Evolutionary conservation across 306 rosid species (phyloP).

Genomic region (Dryas alaskensis): DNA sequence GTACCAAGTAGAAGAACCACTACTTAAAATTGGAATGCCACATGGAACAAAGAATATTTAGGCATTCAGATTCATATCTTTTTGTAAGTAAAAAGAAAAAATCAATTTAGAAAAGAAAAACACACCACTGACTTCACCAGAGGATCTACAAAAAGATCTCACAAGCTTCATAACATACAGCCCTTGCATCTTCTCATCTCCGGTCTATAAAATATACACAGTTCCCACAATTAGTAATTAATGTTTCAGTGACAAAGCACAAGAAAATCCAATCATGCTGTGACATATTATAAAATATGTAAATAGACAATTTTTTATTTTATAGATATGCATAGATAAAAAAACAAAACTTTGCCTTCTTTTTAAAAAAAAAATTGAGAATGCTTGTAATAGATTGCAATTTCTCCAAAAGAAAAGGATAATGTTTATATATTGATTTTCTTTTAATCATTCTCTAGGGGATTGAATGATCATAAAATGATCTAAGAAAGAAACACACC

Average conservation of each 20-base stretch:
- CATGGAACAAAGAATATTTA: no score
- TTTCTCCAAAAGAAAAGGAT: background rate
- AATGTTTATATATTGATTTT: background rate
- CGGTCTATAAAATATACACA: conserved; percentile 46
- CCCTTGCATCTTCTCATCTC: conserved; percentile 80
- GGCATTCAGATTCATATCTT: background rate
- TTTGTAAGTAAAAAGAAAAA: background rate
- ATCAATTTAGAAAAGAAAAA: conserved; percentile 24
- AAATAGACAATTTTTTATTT: background rate
- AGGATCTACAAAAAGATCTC: conserved; percentile 80
- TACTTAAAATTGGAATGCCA: no score
- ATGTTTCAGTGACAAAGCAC: background rate
- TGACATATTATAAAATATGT: background rate
- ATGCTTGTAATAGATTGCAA: background rate
- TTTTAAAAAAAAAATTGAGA: background rate
- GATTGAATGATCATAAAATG: background rate
- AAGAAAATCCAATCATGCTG: background rate
- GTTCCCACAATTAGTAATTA: conserved; percentile 11
- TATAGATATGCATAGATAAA: background rate
- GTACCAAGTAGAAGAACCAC: background rate
- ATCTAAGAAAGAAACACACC: conserved; percentile 40
- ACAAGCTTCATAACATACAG: conserved; percentile 85
- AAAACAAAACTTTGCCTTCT: background rate
- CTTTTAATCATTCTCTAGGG: background rate
- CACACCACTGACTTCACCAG: conserved; percentile 60